phyloP scores from a whole-genome alignment of 192 early-diverging fungal genomes.

The Geranomyces michiganensis region DNA sequence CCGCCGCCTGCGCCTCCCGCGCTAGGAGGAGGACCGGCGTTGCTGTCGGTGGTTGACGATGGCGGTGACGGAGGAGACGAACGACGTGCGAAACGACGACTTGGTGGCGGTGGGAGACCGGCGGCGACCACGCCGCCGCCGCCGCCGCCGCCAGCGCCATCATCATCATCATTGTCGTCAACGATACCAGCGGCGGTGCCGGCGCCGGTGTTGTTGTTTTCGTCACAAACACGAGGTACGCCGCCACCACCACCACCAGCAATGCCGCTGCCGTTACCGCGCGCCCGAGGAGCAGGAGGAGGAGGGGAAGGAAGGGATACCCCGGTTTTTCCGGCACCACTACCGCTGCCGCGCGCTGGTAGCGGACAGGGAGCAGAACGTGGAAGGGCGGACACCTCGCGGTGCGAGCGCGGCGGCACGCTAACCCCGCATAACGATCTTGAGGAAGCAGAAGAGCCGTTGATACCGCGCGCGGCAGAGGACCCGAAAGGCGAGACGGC shows the following conservation, averaged over 20 bases:
- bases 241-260: background rate
- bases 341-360: background rate
- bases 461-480: no score
- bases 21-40: background rate
- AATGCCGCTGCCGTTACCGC: background rate
- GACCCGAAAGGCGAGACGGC: no score
- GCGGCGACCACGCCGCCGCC: no score
- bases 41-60: background rate
- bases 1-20: background rate
- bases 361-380: background rate
- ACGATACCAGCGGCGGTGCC: background rate
- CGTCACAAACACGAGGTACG: background rate
- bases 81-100: background rate
- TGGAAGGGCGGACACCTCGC: no score
- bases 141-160: background rate
- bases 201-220: background rate
- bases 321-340: background rate
- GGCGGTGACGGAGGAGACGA: background rate
- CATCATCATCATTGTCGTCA: background rate
- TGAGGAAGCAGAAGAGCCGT: background rate
- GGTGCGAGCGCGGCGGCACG: background rate
- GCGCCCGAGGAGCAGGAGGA: background rate
- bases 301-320: background rate
- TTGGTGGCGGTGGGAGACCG: no score
- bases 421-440: background rate